Evolutionary conservation across 169 alveolate genomes (phyloP).

Genomic region (Cyclospora cayetanensis): DNA sequence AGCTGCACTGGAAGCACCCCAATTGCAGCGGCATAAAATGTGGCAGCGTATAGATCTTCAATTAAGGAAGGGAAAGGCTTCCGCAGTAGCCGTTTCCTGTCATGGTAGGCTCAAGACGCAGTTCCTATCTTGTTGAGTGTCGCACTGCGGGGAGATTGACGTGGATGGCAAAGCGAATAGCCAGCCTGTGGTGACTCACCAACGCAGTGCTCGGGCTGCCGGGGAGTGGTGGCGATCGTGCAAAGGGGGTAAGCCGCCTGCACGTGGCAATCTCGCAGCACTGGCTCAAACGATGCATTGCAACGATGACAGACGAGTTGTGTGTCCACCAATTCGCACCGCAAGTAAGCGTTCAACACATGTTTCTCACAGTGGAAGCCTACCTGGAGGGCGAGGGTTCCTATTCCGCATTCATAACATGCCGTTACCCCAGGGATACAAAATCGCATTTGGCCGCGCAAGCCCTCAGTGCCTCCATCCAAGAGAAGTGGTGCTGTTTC

Average conservation of each 20-base stretch:
- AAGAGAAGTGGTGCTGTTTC: constrained; percentile 83
- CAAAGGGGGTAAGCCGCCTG: constrained; percentile 95
- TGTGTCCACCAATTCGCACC: not conserved
- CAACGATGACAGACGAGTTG: not conserved
- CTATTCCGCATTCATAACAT: constrained; percentile 92
- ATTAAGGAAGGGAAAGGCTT: too few species aligned
- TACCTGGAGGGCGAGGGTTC: constrained; percentile 84
- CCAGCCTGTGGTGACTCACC: constrained; percentile 74
- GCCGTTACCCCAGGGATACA: constrained; percentile 89
- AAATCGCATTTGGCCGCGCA: constrained; percentile 87
- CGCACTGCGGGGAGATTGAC: too few species aligned
- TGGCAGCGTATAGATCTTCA: too few species aligned
- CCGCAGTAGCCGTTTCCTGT: too few species aligned
- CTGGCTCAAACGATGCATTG: not conserved
- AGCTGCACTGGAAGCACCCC: too few species aligned
- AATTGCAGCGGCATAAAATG: too few species aligned
- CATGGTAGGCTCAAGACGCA: too few species aligned
- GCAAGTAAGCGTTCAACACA: not conserved
- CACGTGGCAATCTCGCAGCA: not conserved
- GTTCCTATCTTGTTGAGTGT: too few species aligned
- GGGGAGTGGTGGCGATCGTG: constrained; percentile 98
- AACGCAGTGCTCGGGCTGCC: constrained; percentile 98
- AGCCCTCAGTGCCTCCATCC: constrained; percentile 94
- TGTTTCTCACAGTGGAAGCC: constrained; percentile 51
- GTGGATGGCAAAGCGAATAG: too few species aligned